Evolutionary conservation across 768 basidiomycete genomes (phyloP).

Genomic region (Auricularia cornea): DNA sequence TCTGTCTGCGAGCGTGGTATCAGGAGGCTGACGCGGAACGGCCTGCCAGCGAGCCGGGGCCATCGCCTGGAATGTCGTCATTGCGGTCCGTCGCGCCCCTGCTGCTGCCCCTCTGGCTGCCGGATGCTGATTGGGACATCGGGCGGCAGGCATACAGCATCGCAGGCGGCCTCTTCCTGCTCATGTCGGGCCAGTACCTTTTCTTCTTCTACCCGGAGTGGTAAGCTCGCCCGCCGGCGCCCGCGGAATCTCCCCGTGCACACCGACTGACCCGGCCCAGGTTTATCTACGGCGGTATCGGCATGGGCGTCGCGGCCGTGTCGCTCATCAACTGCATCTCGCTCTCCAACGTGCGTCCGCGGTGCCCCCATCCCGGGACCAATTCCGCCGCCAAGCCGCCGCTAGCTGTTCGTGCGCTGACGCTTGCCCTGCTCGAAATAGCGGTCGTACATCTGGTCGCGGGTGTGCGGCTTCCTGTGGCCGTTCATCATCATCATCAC

Average conservation of each 20-base stretch:
- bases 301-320: constrained; percentile 40
- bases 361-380: constrained; percentile 10
- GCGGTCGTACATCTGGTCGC: constrained; percentile 64
- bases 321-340: constrained; percentile 50
- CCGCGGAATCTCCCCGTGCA: not conserved
- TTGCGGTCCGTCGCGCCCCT: constrained; percentile 39
- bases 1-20: no score
- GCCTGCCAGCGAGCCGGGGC: constrained; percentile 54
- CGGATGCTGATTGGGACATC: constrained; percentile 6
- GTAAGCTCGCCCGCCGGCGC: constrained; percentile 22
- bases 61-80: constrained; percentile 58
- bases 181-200: constrained; percentile 51
- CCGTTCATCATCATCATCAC: constrained; percentile 59
- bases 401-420: no score
- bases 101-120: not conserved
- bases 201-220: constrained; percentile 63
- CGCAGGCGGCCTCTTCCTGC: constrained; percentile 55
- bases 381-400: not conserved
- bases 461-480: constrained; percentile 59
- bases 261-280: constrained; percentile 20
- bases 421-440: constrained; percentile 17
- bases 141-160: constrained; percentile 61
- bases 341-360: constrained; percentile 49
- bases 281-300: constrained; percentile 64
- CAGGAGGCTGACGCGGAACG: constrained; percentile 17